These are phyloP conservation scores for Paraphoma chrysanthemicola DNA, from an alignment of 2,329 filamentous ascomycete species.

Conservation along the genomic window DNA sequence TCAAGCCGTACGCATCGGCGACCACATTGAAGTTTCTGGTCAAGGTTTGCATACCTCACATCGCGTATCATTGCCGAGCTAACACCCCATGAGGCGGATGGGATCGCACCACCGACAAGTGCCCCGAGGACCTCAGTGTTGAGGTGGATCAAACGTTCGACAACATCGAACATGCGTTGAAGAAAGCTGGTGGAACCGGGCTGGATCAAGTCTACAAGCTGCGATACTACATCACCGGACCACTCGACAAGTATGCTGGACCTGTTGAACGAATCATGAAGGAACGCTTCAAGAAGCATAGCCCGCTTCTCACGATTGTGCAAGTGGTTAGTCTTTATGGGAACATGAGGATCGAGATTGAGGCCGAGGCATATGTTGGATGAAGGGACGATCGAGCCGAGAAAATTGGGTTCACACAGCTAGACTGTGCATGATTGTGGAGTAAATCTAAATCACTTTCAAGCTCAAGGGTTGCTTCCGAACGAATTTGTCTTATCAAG, in stretches of 20 bases:
- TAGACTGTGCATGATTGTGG: too few relatives aligned
- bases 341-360: constrained; percentile 34
- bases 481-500: too few relatives aligned
- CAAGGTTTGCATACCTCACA: constrained; percentile 23
- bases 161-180: constrained; percentile 61
- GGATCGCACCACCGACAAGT: constrained; percentile 29
- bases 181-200: constrained; percentile 60
- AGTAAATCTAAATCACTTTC: too few relatives aligned
- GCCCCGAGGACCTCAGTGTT: constrained; percentile 18
- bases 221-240: constrained; percentile 22
- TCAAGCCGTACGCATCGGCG: constrained; percentile 35
- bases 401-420: too few relatives aligned
- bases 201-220: constrained; percentile 56
- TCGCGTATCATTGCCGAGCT: background rate
- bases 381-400: background rate
- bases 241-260: constrained; percentile 19
- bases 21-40: constrained; percentile 32
- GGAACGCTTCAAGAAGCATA: constrained; percentile 28
- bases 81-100: constrained; percentile 26
- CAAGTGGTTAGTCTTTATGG: constrained; percentile 27
- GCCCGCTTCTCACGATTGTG: constrained; percentile 31
- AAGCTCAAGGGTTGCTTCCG: too few relatives aligned
- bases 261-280: constrained; percentile 21
- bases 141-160: constrained; percentile 54
- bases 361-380: constrained; percentile 21